Conservation (phyloP, 1,139 yeast species). For the Arxiozyma slooffiae region DNA sequence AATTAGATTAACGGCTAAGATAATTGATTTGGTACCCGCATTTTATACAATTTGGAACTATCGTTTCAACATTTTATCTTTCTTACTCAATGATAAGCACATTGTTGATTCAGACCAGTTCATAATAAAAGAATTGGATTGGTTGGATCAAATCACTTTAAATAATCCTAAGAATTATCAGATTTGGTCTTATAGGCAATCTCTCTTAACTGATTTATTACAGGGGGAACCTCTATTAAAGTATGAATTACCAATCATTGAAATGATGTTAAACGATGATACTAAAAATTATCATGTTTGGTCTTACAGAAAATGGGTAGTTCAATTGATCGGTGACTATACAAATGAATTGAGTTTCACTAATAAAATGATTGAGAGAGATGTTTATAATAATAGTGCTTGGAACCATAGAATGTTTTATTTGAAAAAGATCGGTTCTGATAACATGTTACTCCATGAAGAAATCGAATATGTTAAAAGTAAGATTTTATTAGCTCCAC, state of each 20-base stretch:
- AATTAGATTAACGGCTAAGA: constrained; percentile 49
- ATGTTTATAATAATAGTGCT: constrained; percentile 82
- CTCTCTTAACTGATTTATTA: constrained; percentile 35
- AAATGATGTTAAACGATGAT: constrained; percentile 64
- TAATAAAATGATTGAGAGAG: constrained; percentile 43
- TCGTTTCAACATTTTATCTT: constrained; percentile 42
- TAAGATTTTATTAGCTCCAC: constrained; percentile 54
- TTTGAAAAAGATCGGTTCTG: constrained; percentile 13
- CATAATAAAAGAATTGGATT: constrained; percentile 46
- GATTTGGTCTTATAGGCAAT: constrained; percentile 86
- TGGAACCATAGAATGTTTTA: constrained; percentile 82
- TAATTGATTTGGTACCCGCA: constrained; percentile 68
- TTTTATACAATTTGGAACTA: constrained; percentile 90
- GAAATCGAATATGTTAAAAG: constrained; percentile 41
- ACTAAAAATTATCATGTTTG: constrained; percentile 92
- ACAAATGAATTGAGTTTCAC: constrained; percentile 46
- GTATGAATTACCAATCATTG: constrained; percentile 55
- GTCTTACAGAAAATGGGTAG: constrained; percentile 83
- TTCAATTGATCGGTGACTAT: constrained; percentile 43
- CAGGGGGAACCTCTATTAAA: constrained; percentile 35
- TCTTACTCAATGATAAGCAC: constrained; percentile 12
- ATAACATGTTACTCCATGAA: constrained; percentile 21
- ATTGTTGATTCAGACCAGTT: background rate
- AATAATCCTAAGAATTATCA: constrained; percentile 86
- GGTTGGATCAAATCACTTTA: constrained; percentile 71